Evolutionary conservation across 495 filamentous ascomycete genomes (phyloP).

Genomic region (Polyplosphaeria fusca): DNA sequence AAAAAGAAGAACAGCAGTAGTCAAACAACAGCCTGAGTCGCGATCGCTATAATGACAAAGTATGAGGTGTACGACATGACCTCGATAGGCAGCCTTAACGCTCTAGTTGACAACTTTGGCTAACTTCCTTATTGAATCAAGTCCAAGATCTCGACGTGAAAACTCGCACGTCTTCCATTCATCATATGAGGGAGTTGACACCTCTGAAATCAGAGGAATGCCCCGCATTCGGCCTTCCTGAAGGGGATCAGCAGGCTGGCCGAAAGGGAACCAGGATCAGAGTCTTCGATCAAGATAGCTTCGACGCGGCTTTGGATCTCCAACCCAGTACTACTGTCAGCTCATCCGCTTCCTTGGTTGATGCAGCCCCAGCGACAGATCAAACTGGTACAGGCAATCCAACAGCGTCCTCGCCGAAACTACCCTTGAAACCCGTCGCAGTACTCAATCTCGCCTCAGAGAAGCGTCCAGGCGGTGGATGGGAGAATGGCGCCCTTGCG

Average conservation of each 20-base stretch:
- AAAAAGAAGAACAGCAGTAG: too few species aligned
- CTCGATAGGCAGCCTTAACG: too few species aligned
- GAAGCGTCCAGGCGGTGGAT: constrained; percentile 54
- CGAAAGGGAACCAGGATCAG: constrained; percentile 34
- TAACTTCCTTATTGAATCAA: too few species aligned
- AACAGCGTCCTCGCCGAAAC: not conserved
- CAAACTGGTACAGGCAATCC: not conserved
- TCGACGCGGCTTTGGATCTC: constrained; percentile 50
- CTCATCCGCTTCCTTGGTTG: not conserved
- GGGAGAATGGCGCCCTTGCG: constrained; percentile 51
- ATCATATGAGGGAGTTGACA: not conserved
- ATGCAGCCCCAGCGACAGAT: not conserved
- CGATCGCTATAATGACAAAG: too few species aligned
- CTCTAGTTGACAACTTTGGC: too few species aligned
- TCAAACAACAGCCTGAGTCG: too few species aligned
- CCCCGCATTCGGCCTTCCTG: constrained; percentile 12
- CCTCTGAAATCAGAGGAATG: constrained; percentile 18
- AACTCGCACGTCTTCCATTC: constrained; percentile 6
- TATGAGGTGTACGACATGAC: too few species aligned
- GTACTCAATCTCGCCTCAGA: constrained; percentile 63
- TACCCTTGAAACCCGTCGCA: constrained; percentile 44
- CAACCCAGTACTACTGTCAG: constrained; percentile 22
- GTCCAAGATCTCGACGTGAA: constrained; percentile 1
- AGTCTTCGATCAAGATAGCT: constrained; percentile 52
- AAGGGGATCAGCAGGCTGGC: constrained; percentile 4